phyloP scores from a whole-genome alignment of 352 stramenopile genomes.

The Phytopythium chamaehyphon region DNA sequence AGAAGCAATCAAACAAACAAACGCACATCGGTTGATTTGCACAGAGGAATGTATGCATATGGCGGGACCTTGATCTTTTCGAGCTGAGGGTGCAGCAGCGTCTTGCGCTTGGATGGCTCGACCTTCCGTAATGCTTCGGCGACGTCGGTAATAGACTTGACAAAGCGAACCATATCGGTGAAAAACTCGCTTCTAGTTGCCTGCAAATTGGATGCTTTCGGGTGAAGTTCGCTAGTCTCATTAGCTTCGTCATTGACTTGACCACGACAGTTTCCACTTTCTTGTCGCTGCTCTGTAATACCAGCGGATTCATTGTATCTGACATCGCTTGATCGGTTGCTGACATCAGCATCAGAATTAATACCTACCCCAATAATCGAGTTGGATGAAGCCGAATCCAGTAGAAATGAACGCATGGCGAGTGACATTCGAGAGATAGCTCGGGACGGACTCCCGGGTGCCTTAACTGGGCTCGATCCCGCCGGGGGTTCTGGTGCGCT shows the following conservation, averaged over 20 bases:
- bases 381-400: slow-evolving; percentile 28
- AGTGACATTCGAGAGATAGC: slow-evolving; percentile 69
- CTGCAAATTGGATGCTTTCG: slow-evolving; percentile 11
- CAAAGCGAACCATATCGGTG: slow-evolving; percentile 72
- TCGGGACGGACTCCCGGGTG: slow-evolving; percentile 28
- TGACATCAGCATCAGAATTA: neutral
- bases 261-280: too few relatives aligned
- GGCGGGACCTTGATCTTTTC: slow-evolving; percentile 46
- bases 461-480: slow-evolving; percentile 32
- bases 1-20: neutral
- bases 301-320: too few relatives aligned
- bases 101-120: slow-evolving; percentile 64
- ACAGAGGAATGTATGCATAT: slow-evolving; percentile 74
- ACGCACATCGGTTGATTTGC: slow-evolving; percentile 73
- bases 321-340: neutral
- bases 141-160: slow-evolving; percentile 80
- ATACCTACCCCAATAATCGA: neutral
- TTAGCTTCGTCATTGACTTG: too few relatives aligned
- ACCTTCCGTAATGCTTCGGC: slow-evolving; percentile 66
- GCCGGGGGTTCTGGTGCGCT: slow-evolving; percentile 41
- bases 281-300: too few relatives aligned
- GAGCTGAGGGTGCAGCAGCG: slow-evolving; percentile 39
- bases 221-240: too few relatives aligned
- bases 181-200: slow-evolving; percentile 76
- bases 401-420: slow-evolving; percentile 73